phyloP scores from a whole-genome alignment of 2,329 filamentous ascomycete species.

The Ophiostoma novo-ulmi region DNA sequence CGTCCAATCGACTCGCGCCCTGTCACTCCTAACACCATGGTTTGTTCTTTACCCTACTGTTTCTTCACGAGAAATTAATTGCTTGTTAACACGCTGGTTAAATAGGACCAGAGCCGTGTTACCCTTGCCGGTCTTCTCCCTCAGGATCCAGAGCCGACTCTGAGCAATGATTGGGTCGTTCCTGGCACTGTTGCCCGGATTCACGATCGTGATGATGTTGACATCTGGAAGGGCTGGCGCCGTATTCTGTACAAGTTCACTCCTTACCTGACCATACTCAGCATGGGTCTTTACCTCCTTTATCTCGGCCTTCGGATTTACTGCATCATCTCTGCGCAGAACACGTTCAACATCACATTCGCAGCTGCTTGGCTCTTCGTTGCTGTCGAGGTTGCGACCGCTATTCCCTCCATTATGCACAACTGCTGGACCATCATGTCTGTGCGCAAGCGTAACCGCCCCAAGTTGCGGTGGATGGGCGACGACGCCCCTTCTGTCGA shows the following conservation, averaged over 20 bases:
- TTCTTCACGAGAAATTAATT: background rate
- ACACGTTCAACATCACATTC: slow-evolving; percentile 38
- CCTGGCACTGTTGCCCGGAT: slow-evolving; percentile 37
- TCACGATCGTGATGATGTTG: slow-evolving; percentile 42
- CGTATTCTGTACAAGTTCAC: slow-evolving; percentile 38
- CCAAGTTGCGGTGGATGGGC: slow-evolving; percentile 49
- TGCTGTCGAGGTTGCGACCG: slow-evolving; percentile 29
- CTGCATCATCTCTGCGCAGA: slow-evolving; percentile 50
- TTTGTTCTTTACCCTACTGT: background rate
- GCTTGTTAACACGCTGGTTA: background rate
- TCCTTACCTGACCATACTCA: slow-evolving; percentile 39
- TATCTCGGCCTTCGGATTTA: slow-evolving; percentile 50
- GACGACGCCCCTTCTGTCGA: slow-evolving; percentile 51
- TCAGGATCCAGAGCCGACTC: slow-evolving; percentile 30
- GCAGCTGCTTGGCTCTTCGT: slow-evolving; percentile 47
- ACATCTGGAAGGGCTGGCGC: slow-evolving; percentile 45
- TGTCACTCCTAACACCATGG: slow-evolving; percentile 15
- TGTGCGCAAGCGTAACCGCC: slow-evolving; percentile 34
- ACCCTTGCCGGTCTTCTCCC: slow-evolving; percentile 40
- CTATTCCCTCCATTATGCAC: slow-evolving; percentile 28
- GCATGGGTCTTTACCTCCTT: slow-evolving; percentile 40
- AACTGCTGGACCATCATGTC: slow-evolving; percentile 29
- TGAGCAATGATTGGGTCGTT: slow-evolving; percentile 35
- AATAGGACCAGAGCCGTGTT: slow-evolving; percentile 41
- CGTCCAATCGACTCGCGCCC: slow-evolving; percentile 25